Evolutionary conservation across 2,329 filamentous ascomycete genomes (phyloP).

Genomic region (Ophiosphaerella narmari): DNA sequence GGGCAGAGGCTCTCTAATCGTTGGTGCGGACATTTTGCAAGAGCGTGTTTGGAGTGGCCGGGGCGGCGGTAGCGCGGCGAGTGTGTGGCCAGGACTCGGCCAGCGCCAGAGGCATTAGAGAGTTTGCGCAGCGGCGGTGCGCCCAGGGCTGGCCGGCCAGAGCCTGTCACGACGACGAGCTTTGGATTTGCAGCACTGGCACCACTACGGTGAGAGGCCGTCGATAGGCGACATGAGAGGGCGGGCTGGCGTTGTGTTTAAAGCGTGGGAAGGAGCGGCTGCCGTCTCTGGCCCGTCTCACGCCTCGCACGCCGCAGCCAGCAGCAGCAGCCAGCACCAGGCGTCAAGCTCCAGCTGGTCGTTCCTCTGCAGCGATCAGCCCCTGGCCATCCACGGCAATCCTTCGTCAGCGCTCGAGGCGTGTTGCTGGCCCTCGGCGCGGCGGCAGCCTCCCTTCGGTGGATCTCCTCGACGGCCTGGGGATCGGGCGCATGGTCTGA

Average conservation of each 20-base stretch:
- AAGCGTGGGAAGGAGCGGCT: conserved; percentile 26
- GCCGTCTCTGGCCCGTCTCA: conserved; percentile 35
- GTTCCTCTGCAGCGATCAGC: conserved; percentile 7
- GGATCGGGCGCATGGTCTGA: no score
- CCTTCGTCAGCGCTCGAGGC: no score
- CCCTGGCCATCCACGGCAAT: neutral
- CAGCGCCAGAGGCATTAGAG: conserved; percentile 26
- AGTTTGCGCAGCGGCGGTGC: conserved; percentile 25
- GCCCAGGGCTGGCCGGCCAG: conserved; percentile 15
- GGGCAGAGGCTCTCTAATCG: conserved; percentile 21
- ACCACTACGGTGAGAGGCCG: neutral
- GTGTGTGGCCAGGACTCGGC: conserved; percentile 15
- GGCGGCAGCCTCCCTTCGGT: neutral
- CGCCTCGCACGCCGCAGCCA: conserved; percentile 1
- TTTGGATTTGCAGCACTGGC: conserved; percentile 13
- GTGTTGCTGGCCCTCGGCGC: neutral
- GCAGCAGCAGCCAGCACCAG: no score
- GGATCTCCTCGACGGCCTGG: neutral
- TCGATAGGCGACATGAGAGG: conserved; percentile 32
- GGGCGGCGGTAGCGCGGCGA: conserved; percentile 5
- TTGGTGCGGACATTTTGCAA: conserved; percentile 11
- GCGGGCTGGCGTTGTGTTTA: conserved; percentile 23
- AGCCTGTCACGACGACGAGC: conserved; percentile 20
- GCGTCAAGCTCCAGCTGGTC: conserved; percentile 3
- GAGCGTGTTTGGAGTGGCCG: conserved; percentile 17